Evolutionary conservation across 73 alveolate species (phyloP).

Genomic region (Breviolum minutum): DNA sequence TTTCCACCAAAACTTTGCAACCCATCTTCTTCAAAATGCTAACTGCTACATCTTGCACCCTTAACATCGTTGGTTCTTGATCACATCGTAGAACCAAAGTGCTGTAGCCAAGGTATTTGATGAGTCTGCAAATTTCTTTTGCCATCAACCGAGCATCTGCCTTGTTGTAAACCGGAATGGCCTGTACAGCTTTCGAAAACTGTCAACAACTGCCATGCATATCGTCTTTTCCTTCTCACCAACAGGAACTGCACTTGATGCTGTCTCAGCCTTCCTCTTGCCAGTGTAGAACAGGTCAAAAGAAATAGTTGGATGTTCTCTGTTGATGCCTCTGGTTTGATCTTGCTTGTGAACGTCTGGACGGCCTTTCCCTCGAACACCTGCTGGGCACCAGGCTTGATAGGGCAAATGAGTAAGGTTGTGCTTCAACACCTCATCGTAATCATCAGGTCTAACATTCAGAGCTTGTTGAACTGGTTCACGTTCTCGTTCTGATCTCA

Average conservation of each 20-base stretch:
- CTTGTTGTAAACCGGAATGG: neutral
- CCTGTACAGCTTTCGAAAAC: neutral
- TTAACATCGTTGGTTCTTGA: neutral
- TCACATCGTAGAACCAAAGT: neutral
- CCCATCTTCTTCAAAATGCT: neutral
- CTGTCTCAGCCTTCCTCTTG: too few species aligned
- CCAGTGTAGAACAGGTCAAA: neutral
- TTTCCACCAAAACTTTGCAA: neutral
- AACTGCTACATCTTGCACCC: neutral
- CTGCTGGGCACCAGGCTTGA: neutral
- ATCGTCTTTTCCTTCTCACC: neutral
- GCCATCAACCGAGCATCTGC: neutral
- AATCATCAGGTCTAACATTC: neutral
- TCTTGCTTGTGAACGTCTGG: neutral
- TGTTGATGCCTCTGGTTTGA: neutral
- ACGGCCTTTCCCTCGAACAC: neutral
- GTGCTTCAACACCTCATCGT: neutral
- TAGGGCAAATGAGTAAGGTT: neutral
- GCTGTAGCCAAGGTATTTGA: neutral
- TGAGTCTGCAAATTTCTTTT: neutral
- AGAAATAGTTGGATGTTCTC: neutral
- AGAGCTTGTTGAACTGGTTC: neutral
- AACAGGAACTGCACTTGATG: too few species aligned
- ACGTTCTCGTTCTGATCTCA: too few species aligned
- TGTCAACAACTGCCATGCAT: neutral